phyloP scores from a whole-genome alignment of 73 alveolate genomes.

The Breviolum minutum region DNA sequence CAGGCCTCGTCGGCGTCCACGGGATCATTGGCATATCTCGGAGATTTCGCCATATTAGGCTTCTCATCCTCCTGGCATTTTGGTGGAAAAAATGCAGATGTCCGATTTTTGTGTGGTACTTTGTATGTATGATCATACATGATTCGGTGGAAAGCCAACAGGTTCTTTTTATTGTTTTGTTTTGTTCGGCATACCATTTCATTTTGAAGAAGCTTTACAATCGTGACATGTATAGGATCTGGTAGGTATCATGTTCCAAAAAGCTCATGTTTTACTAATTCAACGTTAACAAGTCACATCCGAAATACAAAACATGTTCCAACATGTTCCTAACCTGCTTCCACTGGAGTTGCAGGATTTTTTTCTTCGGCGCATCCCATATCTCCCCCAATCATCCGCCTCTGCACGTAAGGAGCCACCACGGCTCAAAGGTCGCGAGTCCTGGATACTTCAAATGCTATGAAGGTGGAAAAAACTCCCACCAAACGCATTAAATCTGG shows the following conservation, averaged over 20 bases:
- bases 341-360: neutral
- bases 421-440: constrained; percentile 6
- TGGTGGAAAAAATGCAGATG: too few relatives aligned
- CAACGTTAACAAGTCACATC: neutral
- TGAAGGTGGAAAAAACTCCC: too few relatives aligned
- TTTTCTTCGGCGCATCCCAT: too few relatives aligned
- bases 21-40: neutral
- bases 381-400: neutral
- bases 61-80: constrained; percentile 24
- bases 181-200: too few relatives aligned
- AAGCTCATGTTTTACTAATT: neutral
- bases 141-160: neutral
- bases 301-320: neutral
- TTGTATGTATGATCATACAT: neutral
- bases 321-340: neutral
- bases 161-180: neutral
- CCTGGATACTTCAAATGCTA: neutral
- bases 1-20: constrained; percentile 24
- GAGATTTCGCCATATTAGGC: constrained; percentile 35
- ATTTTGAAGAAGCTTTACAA: too few relatives aligned
- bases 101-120: too few relatives aligned
- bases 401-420: neutral
- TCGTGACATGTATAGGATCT: too few relatives aligned
- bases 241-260: too few relatives aligned
- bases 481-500: too few relatives aligned